Evolutionary conservation across 2,329 filamentous ascomycete species (phyloP), one percentile per base, ranked within the genome.

Genomic region (Ascochyta koolunga): DNA sequence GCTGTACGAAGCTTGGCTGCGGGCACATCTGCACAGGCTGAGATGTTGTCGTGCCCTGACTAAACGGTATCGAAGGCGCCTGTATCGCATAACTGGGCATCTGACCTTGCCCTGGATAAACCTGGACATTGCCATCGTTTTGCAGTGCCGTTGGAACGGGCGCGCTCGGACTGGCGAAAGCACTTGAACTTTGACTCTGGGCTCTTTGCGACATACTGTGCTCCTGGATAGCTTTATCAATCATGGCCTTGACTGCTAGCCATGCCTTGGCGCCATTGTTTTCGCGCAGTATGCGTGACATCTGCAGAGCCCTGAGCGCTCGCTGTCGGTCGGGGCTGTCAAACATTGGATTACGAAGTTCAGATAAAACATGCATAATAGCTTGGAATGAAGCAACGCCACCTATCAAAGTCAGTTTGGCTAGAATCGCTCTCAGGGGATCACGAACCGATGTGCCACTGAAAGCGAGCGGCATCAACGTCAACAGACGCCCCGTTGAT

Each of bases 291-390:
- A 66, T 57, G 31, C 66, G 65, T 10, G 67, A 70, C 53, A 69
- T 67, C 35, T 71, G 65, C 4, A 75, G 58, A 1, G 72, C 70
- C 43, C 67, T 65, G 2, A 75, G 52, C 6, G 73, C 73, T 18
- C 71, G 70, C 43, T 72, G 61, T 22, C 71, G 67, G 41, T 75
- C 71, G 6, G 71, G 69, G 11, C 61, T 65, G 24, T 72, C 61
- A 50, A 75, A 75, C 15, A 71, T 56, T 2, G 72, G 69, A 43
- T 73, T 73, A 13, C 72, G 69, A n/a, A 76, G 60, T 47, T 76
- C 73, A 3, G 72, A 74, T 0, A 76, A 62, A 8, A 75, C 68
- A 40, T 75, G 72, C 69, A 75, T 74, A 37, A 76, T 74, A 2
- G 70, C 68, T 46, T 72, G 70, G 54, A 72, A 72, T 8, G 67